Conservation (phyloP, 352 stramenopile genomes). For the Phytophthora pini region DNA sequence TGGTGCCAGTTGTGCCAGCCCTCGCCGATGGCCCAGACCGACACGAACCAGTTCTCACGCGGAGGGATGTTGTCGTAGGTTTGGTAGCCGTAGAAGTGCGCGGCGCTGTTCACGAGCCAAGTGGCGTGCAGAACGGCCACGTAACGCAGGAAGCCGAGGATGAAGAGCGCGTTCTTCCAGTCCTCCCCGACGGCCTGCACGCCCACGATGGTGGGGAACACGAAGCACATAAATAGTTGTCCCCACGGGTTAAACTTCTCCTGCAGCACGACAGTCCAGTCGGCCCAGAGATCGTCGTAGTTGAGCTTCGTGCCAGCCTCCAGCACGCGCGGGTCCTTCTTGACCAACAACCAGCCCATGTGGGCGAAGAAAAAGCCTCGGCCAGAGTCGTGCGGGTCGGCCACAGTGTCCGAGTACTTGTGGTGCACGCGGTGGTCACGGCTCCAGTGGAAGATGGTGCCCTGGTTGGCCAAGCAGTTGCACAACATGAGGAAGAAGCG, state of each 20-base stretch:
- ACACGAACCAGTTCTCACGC: constrained; percentile 98
- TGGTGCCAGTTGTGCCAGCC: constrained; percentile 99
- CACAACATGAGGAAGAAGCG: constrained; percentile 97
- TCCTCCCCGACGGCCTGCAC: constrained; percentile 90
- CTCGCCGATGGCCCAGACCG: constrained; percentile 95
- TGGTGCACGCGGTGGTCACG: constrained; percentile 99
- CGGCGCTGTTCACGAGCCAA: constrained; percentile 98
- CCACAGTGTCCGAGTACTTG: constrained; percentile 97
- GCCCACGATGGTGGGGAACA: constrained; percentile 93
- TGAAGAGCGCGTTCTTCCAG: constrained; percentile 97
- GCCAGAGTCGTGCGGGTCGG: constrained; percentile 95
- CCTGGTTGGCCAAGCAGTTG: constrained; percentile 98
- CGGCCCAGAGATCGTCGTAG: constrained; percentile 96
- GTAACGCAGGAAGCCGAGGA: constrained; percentile 96
- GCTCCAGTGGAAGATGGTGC: constrained; percentile 98
- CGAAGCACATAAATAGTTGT: constrained; percentile 98
- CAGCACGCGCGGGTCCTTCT: constrained; percentile 95
- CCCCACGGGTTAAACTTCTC: constrained; percentile 98
- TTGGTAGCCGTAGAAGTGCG: constrained; percentile 98
- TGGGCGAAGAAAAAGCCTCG: constrained; percentile 99
- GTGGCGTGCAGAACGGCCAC: constrained; percentile 96
- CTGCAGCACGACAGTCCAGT: constrained; percentile 96
- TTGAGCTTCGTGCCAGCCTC: constrained; percentile 94
- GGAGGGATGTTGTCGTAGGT: constrained; percentile 97
- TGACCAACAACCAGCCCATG: constrained; percentile 98